Base-by-base conservation (phyloP, 139 green algal genomes). In the Penium margaritaceum region DNA sequence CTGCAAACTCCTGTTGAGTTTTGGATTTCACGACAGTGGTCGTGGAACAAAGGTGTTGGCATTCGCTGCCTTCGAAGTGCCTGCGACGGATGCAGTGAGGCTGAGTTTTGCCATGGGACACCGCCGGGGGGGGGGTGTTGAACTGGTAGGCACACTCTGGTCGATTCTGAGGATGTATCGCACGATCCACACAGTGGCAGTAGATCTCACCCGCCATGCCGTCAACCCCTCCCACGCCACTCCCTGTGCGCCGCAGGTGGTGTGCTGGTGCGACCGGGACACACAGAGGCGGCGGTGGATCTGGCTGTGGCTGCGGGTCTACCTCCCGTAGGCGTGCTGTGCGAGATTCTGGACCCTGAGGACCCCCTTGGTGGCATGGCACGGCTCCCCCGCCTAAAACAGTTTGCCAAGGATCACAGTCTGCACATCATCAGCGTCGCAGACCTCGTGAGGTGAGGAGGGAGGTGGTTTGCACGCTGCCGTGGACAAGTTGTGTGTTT, bases 271-370 rank as follows among this genome's bases (percentile, higher is more conserved):
- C 85, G 93, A 2, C 85, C 89, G 0, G 93, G 93, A 0, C 92
- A 97, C 84, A 96, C 93, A 14, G 94, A 99, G 76, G 94, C 94
- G 2, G 85, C 86, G 0, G 89, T 97, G 3, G 95, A 99, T 81
- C 83, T 99, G 38, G 83, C 91, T 0, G 74, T 85, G 9, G 84
- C 98, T 17, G 90, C 94, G 12, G 92, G 90, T 9, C 91, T 89
- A 63, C 75, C 66, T 33, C 89, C 95, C n/a, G 88, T 88, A 24
- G 94, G 94, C 15, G 93, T 95, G 46, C 85, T 99, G 19, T 97
- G 90, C 77, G 94, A 97, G 82, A 86, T 99, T 15, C 90, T 98
- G 2, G 88, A 95, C 82, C 38, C 62, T 60, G 32, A 77, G 2
- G 88, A 95, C 82, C 38, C 62, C 64, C 27, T 75, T 3, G 91